A percentile compares a stretch with the other conserved stretches of the same genome.
These are phyloP conservation scores for Fusarium sp. DNA, from an alignment of 2,329 filamentous ascomycete genomes.

Conservation along the genomic window DNA sequence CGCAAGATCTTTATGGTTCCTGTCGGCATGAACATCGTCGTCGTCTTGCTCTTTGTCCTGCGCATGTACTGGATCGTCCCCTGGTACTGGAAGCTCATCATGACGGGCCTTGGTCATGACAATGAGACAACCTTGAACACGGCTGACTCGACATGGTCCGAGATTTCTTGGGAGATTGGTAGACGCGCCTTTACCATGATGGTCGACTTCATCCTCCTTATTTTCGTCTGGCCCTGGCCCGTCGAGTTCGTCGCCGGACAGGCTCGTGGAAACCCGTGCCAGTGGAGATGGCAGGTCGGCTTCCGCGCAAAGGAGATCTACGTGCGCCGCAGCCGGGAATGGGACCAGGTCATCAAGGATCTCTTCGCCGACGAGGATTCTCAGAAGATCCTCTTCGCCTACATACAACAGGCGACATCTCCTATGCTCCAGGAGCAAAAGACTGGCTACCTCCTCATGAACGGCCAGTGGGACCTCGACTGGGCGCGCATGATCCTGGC, in stretches of 20 bases:
- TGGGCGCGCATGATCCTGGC: constrained; percentile 84
- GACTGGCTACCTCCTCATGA: constrained; percentile 89
- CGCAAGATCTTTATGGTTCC: constrained; percentile 86
- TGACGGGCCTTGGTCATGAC: constrained; percentile 72
- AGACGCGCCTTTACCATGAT: constrained; percentile 74
- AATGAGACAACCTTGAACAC: constrained; percentile 76
- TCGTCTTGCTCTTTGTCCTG: constrained; percentile 73
- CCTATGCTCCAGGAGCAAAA: constrained; percentile 76
- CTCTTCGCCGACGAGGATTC: constrained; percentile 64
- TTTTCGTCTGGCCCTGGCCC: constrained; percentile 80
- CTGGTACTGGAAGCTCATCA: constrained; percentile 77
- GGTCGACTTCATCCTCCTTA: constrained; percentile 77
- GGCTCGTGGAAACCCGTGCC: constrained; percentile 69
- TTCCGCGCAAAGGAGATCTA: constrained; percentile 86
- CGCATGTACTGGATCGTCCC: constrained; percentile 77
- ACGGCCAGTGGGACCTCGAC: constrained; percentile 87
- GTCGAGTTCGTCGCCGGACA: constrained; percentile 75
- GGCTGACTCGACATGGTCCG: constrained; percentile 64
- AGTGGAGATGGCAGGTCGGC: constrained; percentile 80
- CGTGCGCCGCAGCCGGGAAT: constrained; percentile 80
- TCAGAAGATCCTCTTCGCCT: constrained; percentile 69
- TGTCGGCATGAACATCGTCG: constrained; percentile 77
- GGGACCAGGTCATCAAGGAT: constrained; percentile 72
- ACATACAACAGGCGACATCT: constrained; percentile 76
- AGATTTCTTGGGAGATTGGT: constrained; percentile 67